Evolutionary conservation across 192 early-diverging fungal species (phyloP), one percentile per base, ranked within the genome.

Genomic region (Glomus cerebriforme): DNA sequence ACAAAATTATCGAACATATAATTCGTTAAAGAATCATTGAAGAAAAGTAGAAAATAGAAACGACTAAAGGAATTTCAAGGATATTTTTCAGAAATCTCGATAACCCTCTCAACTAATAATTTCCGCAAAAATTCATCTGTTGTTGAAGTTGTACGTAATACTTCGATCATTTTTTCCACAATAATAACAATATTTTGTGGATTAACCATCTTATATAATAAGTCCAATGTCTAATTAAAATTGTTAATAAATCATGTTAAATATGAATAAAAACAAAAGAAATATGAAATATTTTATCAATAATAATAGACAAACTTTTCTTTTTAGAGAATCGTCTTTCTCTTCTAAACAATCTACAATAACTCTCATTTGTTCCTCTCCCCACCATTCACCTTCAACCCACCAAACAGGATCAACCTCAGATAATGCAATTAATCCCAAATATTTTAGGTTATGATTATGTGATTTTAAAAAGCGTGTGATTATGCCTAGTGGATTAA

Each of bases 371-470:
- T 77, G 60, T 49, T 77, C 75, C 47, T 77, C 75, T 34, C 62
- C 63, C 43, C 75, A 77, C 75, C 75, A 77, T 47, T 66, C 62
- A 7, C 63, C 63, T 43, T 77, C 75, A 27, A 49, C 35, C 75
- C 75, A 77, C 75, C 75, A 77, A 10, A 66, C 27, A 26, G 84
- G 79, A 17, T 79, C 79, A 22, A 85, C 78, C 27, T 83, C 79
- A 24, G 78, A 83, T 4, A 89, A 79, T 22, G 82, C 81, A 0
- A 77, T 75, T 34, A 89, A 73, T 9, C 88, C 88, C 2, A 89
- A 65, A 54, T 88, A 89, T 35, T 87, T 87, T 31, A 87, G 75
- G 37, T 85, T 89, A 34, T 83, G 85, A 75, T 89, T 89, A 2
- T 77, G 65, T 1, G 88, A 83, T 1, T 82, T 80, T 7, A 86